These are phyloP conservation scores for Carex parvula DNA, from an alignment of 176 grass and related monocot species.

Conservation along the genomic window DNA sequence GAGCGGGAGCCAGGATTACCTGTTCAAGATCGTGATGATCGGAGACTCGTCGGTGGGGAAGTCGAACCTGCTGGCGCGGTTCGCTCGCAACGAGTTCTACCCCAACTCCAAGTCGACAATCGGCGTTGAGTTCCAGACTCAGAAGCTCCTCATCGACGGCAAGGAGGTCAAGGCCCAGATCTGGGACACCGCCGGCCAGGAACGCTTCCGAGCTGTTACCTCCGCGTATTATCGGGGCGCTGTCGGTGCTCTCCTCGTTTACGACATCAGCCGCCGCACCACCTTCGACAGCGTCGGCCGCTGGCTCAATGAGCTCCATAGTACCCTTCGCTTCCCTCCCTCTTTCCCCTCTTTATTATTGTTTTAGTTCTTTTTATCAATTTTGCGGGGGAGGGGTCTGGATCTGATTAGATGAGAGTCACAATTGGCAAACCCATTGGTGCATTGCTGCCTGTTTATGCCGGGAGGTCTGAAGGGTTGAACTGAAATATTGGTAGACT, in stretches of 20 bases:
- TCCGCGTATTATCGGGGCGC: conserved; percentile 23
- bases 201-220: conserved; percentile 20
- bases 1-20: conserved; percentile 17
- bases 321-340: not conserved
- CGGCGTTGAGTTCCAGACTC: conserved; percentile 25
- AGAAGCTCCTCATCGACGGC: conserved; percentile 33
- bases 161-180: conserved; percentile 46
- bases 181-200: conserved; percentile 50
- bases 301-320: conserved; percentile 27
- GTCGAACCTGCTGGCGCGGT: conserved; percentile 13
- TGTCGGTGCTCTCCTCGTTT: conserved; percentile 13
- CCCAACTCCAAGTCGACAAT: conserved; percentile 26
- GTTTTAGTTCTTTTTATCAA: not conserved
- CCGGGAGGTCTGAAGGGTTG: too few species aligned
- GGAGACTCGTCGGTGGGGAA: conserved; percentile 28
- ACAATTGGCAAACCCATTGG: not conserved
- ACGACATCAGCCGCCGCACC: conserved; percentile 10
- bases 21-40: conserved; percentile 33
- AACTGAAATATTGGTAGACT: not conserved
- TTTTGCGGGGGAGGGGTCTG: not conserved
- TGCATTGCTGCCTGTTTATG: not conserved
- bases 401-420: not conserved
- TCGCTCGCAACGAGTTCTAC: conserved; percentile 26
- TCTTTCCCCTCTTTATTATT: not conserved
- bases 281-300: conserved; percentile 23